Evolutionary conservation across 108 stramenopile species (phyloP).

Genomic region (Pinguiococcus pyrenoidosus): DNA sequence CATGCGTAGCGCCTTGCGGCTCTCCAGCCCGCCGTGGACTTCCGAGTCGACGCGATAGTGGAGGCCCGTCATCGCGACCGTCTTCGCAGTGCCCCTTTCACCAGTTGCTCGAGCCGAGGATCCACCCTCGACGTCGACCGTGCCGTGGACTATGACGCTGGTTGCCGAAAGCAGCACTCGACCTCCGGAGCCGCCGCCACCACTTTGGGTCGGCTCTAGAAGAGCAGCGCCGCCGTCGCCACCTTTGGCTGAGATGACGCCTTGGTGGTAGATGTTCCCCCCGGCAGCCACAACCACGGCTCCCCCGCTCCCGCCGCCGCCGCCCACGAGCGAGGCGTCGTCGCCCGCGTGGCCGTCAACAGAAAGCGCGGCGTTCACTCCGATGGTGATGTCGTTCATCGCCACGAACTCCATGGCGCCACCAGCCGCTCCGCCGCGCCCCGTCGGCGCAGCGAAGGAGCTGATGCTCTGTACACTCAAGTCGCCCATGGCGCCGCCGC

Average conservation of each 20-base stretch:
- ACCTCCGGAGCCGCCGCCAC: slow-evolving; percentile 61
- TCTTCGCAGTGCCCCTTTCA: too few relatives aligned
- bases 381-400: slow-evolving; percentile 52
- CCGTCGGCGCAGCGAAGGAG: slow-evolving; percentile 24
- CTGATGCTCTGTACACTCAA: slow-evolving; percentile 1
- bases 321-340: slow-evolving; percentile 35
- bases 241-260: slow-evolving; percentile 41
- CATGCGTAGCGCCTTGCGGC: neutral
- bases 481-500: slow-evolving; percentile 31
- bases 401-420: slow-evolving; percentile 64
- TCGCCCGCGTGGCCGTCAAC: slow-evolving; percentile 50
- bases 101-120: too few relatives aligned
- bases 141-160: slow-evolving; percentile 19
- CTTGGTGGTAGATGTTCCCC: slow-evolving; percentile 35
- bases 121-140: slow-evolving; percentile 1
- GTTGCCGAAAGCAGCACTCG: slow-evolving; percentile 53
- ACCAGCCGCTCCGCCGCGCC: slow-evolving; percentile 56
- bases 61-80: too few relatives aligned
- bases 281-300: slow-evolving; percentile 52
- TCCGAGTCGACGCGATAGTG: slow-evolving; percentile 3
- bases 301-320: slow-evolving; percentile 66
- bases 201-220: slow-evolving; percentile 26
- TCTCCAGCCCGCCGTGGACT: slow-evolving; percentile 11
- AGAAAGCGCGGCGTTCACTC: slow-evolving; percentile 31
- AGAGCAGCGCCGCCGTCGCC: slow-evolving; percentile 49